A percentile compares a stretch with the other conserved stretches of the same genome.
Evolutionary conservation across 2,329 filamentous ascomycete species (phyloP).

Genomic region (Bretziella fagacearum): DNA sequence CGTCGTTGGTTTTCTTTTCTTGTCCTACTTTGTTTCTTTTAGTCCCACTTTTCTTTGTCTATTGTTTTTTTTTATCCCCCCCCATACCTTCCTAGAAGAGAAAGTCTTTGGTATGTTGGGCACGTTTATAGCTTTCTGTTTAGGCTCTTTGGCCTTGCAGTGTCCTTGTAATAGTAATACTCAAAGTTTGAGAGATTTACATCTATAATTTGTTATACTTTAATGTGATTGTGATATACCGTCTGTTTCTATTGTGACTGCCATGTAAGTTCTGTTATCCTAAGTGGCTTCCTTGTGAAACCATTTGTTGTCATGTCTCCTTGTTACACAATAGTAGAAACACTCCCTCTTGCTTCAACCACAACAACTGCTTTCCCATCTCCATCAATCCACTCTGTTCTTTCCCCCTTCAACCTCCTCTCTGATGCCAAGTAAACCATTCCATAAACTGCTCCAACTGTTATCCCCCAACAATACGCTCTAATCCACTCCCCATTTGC

Average conservation of each 20-base stretch:
- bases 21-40: not conserved
- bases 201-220: not conserved
- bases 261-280: not conserved
- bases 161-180: slow-evolving; percentile 15
- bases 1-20: not conserved
- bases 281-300: too few species aligned
- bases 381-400: slow-evolving; percentile 49
- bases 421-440: slow-evolving; percentile 57
- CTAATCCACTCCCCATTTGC: slow-evolving; percentile 32
- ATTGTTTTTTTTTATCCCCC: slow-evolving; percentile 5
- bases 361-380: slow-evolving; percentile 35
- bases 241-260: slow-evolving; percentile 16
- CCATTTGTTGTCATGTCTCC: not conserved
- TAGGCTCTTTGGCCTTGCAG: slow-evolving; percentile 8
- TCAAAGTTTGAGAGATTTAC: slow-evolving; percentile 12
- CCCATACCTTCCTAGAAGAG: slow-evolving; percentile 4
- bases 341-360: slow-evolving; percentile 19
- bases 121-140: slow-evolving; percentile 10
- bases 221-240: slow-evolving; percentile 13
- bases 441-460: slow-evolving; percentile 56
- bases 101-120: slow-evolving; percentile 10
- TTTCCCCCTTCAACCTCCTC: slow-evolving; percentile 39
- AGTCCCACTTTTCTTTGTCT: slow-evolving; percentile 7
- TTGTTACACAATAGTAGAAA: not conserved
- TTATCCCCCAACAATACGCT: slow-evolving; percentile 63